phyloP scores from a whole-genome alignment of 2,329 filamentous ascomycete genomes.

The Scytalidium sp. region DNA sequence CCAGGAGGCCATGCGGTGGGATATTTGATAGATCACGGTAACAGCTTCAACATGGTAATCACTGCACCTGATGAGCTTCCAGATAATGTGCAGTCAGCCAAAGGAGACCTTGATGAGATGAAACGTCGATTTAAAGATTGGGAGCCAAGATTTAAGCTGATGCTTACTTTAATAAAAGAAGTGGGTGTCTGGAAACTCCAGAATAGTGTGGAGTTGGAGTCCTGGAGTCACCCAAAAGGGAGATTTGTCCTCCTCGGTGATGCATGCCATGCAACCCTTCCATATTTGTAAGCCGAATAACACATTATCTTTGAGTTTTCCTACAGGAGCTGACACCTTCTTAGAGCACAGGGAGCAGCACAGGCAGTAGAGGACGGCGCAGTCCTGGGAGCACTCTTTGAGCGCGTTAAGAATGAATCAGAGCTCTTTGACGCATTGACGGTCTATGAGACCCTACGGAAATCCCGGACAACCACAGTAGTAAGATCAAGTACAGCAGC shows the following conservation, averaged over 20 bases:
- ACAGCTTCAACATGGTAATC: not conserved
- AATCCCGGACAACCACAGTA: not conserved
- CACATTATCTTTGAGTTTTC: too few species aligned
- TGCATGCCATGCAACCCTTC: constrained; percentile 5
- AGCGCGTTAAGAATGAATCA: not conserved
- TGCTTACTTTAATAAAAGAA: not conserved
- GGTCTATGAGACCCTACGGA: not conserved
- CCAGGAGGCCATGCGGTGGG: not conserved
- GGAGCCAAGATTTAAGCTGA: not conserved
- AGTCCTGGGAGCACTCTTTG: not conserved
- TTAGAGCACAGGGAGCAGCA: constrained; percentile 1
- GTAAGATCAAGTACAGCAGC: not conserved
- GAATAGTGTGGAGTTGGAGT: not conserved
- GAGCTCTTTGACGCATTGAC: not conserved
- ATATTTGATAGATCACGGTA: not conserved
- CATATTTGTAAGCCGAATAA: constrained; percentile 1
- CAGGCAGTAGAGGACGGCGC: constrained; percentile 3
- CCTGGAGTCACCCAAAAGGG: constrained; percentile 2
- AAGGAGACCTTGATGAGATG: constrained; percentile 27
- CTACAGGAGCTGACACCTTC: too few species aligned
- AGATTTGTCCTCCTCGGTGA: constrained; percentile 7
- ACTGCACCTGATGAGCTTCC: not conserved
- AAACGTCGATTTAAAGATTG: not conserved
- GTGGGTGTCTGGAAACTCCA: not conserved
- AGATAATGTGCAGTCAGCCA: constrained; percentile 14